These are phyloP conservation scores for Parathielavia appendiculata DNA, from an alignment of 495 filamentous ascomycete genomes.

Conservation along the genomic window DNA sequence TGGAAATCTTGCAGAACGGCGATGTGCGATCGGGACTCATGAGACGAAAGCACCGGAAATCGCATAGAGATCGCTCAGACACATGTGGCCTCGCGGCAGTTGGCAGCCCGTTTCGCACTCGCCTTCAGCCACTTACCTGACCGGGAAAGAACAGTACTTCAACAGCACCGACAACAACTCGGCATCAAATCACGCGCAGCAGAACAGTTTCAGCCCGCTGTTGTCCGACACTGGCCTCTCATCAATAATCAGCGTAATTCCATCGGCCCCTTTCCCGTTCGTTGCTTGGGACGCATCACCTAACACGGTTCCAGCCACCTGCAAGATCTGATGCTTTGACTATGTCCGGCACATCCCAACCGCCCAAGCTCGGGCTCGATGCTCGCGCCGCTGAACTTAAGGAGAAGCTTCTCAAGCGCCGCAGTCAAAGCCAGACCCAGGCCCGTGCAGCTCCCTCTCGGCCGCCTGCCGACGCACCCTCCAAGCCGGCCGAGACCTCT, in stretches of 20 bases:
- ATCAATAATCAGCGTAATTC: background rate
- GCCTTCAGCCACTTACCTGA: too few species aligned
- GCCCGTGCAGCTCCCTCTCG: slow-evolving; percentile 2
- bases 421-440: slow-evolving; percentile 11
- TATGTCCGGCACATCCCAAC: slow-evolving; percentile 1
- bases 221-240: background rate
- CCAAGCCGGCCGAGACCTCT: slow-evolving; percentile 3
- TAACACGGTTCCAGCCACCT: background rate
- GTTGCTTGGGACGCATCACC: background rate
- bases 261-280: background rate
- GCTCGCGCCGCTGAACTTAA: slow-evolving; percentile 28
- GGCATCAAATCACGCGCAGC: too few species aligned
- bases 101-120: too few species aligned
- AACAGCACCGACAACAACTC: too few species aligned
- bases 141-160: too few species aligned
- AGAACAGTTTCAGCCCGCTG: background rate
- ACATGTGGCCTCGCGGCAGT: too few species aligned
- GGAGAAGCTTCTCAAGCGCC: slow-evolving; percentile 23
- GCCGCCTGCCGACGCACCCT: background rate
- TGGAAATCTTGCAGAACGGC: too few species aligned
- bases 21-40: too few species aligned
- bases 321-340: background rate
- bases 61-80: too few species aligned
- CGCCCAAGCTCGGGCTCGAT: slow-evolving; percentile 14
- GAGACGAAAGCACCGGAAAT: too few species aligned